Evolutionary conservation across 768 basidiomycete species (phyloP).

Genomic region (Podaxis sp.): DNA sequence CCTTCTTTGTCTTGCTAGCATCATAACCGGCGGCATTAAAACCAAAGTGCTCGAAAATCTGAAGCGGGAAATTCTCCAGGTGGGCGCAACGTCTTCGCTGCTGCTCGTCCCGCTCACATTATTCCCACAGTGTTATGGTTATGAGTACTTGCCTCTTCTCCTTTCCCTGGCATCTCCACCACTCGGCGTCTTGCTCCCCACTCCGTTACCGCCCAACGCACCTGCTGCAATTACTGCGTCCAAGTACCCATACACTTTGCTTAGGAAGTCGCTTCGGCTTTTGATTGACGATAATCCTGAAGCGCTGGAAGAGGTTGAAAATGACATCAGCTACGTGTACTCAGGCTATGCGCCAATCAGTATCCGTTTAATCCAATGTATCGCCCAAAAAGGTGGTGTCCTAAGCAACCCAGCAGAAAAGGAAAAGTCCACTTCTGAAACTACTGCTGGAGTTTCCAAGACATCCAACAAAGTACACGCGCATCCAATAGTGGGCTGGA

Average conservation of each 20-base stretch:
- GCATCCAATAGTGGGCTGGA: slow-evolving; percentile 95
- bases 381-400: slow-evolving; percentile 88
- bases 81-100: slow-evolving; percentile 22
- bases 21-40: slow-evolving; percentile 86
- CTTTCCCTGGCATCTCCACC: slow-evolving; percentile 65
- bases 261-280: slow-evolving; percentile 87
- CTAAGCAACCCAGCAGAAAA: slow-evolving; percentile 75
- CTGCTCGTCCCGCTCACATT: slow-evolving; percentile 29
- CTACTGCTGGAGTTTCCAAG: slow-evolving; percentile 36
- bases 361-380: slow-evolving; percentile 87
- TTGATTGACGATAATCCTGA: slow-evolving; percentile 86
- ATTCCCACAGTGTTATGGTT: slow-evolving; percentile 64
- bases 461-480: slow-evolving; percentile 65
- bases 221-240: slow-evolving; percentile 34
- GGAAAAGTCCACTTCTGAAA: slow-evolving; percentile 38
- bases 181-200: slow-evolving; percentile 65
- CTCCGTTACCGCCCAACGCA: slow-evolving; percentile 58
- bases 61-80: slow-evolving; percentile 90
- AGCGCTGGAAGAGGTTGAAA: slow-evolving; percentile 77
- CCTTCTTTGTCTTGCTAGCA: slow-evolving; percentile 81
- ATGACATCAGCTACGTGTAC: slow-evolving; percentile 95
- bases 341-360: slow-evolving; percentile 96
- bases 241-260: slow-evolving; percentile 68
- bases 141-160: slow-evolving; percentile 65
- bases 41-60: slow-evolving; percentile 80